phyloP scores from a whole-genome alignment of 1,284 basidiomycete genomes.

The Rhodotorula sp. region DNA sequence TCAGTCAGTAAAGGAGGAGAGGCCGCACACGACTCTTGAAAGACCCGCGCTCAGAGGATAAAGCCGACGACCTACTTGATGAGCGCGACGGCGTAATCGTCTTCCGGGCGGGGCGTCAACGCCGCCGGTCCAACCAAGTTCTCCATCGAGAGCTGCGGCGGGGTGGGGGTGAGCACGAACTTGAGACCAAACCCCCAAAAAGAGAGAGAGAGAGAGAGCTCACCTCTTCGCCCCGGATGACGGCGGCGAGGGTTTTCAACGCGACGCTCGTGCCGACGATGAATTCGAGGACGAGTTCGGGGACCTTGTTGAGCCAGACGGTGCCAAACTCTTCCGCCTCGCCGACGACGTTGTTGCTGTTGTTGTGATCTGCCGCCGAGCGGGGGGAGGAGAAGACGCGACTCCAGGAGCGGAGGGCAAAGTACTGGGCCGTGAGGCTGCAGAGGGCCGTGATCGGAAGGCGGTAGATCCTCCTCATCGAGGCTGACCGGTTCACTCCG shows the following conservation, averaged over 20 bases:
- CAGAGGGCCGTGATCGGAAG: slow-evolving; percentile 29
- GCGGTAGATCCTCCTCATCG: slow-evolving; percentile 3
- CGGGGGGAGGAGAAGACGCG: neutral
- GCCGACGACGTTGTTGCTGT: neutral
- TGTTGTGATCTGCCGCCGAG: neutral
- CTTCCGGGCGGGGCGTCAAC: slow-evolving; percentile 8
- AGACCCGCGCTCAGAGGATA: no score
- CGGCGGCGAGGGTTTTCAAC: slow-evolving; percentile 16
- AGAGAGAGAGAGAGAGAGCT: neutral
- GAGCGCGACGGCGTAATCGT: slow-evolving; percentile 36
- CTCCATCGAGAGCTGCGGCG: slow-evolving; percentile 16
- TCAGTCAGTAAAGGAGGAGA: neutral
- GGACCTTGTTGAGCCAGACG: slow-evolving; percentile 36
- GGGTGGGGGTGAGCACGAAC: no score
- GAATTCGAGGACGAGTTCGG: slow-evolving; percentile 31
- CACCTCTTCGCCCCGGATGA: slow-evolving; percentile 31
- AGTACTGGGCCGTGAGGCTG: slow-evolving; percentile 18
- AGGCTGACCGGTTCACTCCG: neutral
- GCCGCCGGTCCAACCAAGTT: slow-evolving; percentile 27
- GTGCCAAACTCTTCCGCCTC: slow-evolving; percentile 21
- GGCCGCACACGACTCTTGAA: no score
- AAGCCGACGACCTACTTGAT: slow-evolving; percentile 21
- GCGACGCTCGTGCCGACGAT: slow-evolving; percentile 17
- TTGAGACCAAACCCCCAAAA: neutral
- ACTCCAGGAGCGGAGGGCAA: slow-evolving; percentile 19